phyloP scores from a whole-genome alignment of 495 filamentous ascomycete species.

The Annulohypoxylon maeteangense region DNA sequence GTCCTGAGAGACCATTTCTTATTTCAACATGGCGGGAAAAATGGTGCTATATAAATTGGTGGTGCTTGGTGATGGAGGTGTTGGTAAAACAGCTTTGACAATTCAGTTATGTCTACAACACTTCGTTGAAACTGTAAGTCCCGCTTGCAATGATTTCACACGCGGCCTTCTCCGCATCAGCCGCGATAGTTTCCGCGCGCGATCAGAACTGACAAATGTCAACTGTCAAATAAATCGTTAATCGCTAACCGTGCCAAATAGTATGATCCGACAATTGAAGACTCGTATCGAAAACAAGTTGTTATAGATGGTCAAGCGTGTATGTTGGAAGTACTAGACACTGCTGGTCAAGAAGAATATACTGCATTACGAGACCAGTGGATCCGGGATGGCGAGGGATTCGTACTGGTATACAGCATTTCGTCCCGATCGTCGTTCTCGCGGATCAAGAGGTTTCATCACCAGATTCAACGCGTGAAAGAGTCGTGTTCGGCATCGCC shows the following conservation, averaged over 20 bases:
- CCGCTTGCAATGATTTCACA: neutral
- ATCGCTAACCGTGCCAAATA: constrained; percentile 37
- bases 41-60: constrained; percentile 99
- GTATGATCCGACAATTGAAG: constrained; percentile 97
- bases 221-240: too few species aligned
- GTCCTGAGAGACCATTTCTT: constrained; percentile 33
- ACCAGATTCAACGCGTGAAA: constrained; percentile 97
- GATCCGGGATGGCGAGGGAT: constrained; percentile 98
- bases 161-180: neutral
- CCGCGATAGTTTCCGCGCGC: constrained; percentile 7
- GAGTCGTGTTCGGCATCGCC: constrained; percentile 88
- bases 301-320: constrained; percentile 96
- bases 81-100: constrained; percentile 96
- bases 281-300: constrained; percentile 98
- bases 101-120: constrained; percentile 85
- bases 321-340: constrained; percentile 98
- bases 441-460: constrained; percentile 93
- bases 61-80: constrained; percentile 82
- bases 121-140: constrained; percentile 67
- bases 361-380: constrained; percentile 97
- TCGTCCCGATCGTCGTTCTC: constrained; percentile 94
- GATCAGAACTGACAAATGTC: neutral
- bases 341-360: constrained; percentile 99
- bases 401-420: constrained; percentile 98
- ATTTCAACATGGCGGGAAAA: constrained; percentile 68